Percentiles rank a stretch among this genome's conserved stretches.
phyloP scores from a whole-genome alignment of 139 green algal species.

The Pedinophyceae sp. region DNA sequence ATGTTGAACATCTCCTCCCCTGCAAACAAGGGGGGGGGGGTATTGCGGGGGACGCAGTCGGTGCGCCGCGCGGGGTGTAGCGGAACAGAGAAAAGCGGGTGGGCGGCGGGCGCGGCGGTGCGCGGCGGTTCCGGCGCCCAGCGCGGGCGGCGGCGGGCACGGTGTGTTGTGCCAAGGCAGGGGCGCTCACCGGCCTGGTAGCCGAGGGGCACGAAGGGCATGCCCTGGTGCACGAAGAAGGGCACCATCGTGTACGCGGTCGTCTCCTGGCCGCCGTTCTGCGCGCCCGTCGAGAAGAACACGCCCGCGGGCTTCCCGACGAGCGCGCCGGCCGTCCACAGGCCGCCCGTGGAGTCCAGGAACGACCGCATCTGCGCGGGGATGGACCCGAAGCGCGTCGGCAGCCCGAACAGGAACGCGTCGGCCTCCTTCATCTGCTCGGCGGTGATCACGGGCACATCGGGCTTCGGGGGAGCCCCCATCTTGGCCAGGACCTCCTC shows the following conservation, averaged over 20 bases:
- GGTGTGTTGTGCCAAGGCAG: too few relatives aligned
- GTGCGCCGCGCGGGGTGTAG: too few relatives aligned
- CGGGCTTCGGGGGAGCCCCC: slow-evolving; percentile 43
- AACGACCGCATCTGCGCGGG: slow-evolving; percentile 37
- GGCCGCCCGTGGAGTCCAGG: slow-evolving; percentile 50
- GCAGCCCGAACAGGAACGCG: slow-evolving; percentile 62
- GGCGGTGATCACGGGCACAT: slow-evolving; percentile 35
- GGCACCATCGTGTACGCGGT: slow-evolving; percentile 37
- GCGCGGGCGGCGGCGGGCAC: too few relatives aligned
- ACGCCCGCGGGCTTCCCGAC: slow-evolving; percentile 36
- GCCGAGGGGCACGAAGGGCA: slow-evolving; percentile 64
- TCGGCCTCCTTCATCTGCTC: slow-evolving; percentile 35
- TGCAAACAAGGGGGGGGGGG: too few relatives aligned
- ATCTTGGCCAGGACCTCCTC: slow-evolving; percentile 53
- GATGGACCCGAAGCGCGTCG: slow-evolving; percentile 29
- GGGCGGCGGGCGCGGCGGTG: too few relatives aligned
- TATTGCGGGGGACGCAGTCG: too few relatives aligned
- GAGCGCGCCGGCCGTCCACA: slow-evolving; percentile 37
- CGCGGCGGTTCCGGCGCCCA: too few relatives aligned
- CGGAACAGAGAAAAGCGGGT: too few relatives aligned
- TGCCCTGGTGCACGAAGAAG: slow-evolving; percentile 65
- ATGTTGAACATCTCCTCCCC: slow-evolving; percentile 8
- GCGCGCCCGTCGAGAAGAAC: slow-evolving; percentile 33
- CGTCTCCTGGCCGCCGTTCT: slow-evolving; percentile 62
- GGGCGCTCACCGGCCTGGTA: too few relatives aligned